phyloP scores from a whole-genome alignment of 768 basidiomycete species.

The Podaxis sp. region DNA sequence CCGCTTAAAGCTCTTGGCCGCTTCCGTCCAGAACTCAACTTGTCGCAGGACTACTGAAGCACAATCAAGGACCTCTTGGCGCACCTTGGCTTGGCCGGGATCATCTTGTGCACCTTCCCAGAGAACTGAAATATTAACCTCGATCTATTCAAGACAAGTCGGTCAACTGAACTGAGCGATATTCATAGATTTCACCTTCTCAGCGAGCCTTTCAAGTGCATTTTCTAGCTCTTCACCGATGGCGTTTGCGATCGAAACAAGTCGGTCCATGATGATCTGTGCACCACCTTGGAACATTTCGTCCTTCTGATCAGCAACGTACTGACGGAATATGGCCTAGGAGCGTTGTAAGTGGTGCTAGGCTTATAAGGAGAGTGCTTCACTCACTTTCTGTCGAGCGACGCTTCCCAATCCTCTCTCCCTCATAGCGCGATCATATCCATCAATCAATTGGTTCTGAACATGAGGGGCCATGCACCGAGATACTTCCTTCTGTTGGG shows the following conservation, averaged over 20 bases:
- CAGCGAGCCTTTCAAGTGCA: constrained; percentile 44
- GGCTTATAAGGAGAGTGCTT: background rate
- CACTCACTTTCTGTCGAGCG: constrained; percentile 50
- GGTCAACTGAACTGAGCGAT: background rate
- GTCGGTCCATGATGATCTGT: constrained; percentile 42
- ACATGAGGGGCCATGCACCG: constrained; percentile 54
- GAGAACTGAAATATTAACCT: constrained; percentile 51
- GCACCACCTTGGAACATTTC: constrained; percentile 51
- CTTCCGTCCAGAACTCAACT: constrained; percentile 38
- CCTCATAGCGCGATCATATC: constrained; percentile 50
- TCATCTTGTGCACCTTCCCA: constrained; percentile 54
- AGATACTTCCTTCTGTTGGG: constrained; percentile 57
- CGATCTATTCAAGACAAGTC: constrained; percentile 10
- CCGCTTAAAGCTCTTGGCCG: constrained; percentile 27
- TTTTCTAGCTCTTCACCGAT: constrained; percentile 45
- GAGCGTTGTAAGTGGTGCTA: background rate
- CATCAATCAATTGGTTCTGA: constrained; percentile 42
- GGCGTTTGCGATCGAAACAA: constrained; percentile 42
- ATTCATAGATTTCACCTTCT: constrained; percentile 38
- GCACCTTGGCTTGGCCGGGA: constrained; percentile 37
- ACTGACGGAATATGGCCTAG: constrained; percentile 45
- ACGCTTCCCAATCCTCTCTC: constrained; percentile 55
- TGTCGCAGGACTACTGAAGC: constrained; percentile 38
- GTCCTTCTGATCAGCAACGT: constrained; percentile 38
- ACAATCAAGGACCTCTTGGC: constrained; percentile 33